phyloP scores from a whole-genome alignment of 2,329 filamentous ascomycete genomes.

The Chaetoscypha palmicola region DNA sequence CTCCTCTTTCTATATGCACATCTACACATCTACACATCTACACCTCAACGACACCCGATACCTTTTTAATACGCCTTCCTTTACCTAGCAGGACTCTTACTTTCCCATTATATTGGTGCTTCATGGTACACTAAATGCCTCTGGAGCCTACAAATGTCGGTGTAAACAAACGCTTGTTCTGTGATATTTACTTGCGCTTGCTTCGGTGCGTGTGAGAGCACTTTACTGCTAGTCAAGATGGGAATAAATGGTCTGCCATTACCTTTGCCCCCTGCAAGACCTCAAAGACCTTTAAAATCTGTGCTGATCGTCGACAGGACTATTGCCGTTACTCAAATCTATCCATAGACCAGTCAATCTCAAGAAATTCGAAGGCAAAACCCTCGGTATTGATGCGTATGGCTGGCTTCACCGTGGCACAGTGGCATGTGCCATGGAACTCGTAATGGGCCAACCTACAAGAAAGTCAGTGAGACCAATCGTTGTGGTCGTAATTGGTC shows the following conservation, averaged over 20 bases:
- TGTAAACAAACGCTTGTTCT: slow-evolving; percentile 17
- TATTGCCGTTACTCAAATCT: slow-evolving; percentile 88
- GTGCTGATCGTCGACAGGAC: slow-evolving; percentile 46
- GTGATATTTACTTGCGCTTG: slow-evolving; percentile 14
- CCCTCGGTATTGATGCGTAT: slow-evolving; percentile 92
- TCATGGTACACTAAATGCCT: background rate
- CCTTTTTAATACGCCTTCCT: no score
- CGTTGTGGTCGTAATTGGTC: background rate
- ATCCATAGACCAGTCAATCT: slow-evolving; percentile 86
- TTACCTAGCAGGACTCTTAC: no score
- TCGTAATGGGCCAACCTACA: slow-evolving; percentile 82
- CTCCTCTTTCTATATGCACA: no score
- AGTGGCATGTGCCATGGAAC: slow-evolving; percentile 81
- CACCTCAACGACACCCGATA: no score
- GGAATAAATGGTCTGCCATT: slow-evolving; percentile 20
- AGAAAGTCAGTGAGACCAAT: slow-evolving; percentile 60
- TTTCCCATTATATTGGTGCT: no score
- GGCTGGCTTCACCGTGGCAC: slow-evolving; percentile 96
- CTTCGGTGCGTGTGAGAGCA: no score
- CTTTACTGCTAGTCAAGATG: slow-evolving; percentile 20
- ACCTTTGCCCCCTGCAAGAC: no score
- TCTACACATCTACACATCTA: no score
- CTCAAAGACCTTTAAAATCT: background rate
- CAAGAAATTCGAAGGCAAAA: slow-evolving; percentile 81
- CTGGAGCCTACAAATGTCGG: background rate